Conservation (phyloP, 148 eudicot species). For the Euryodendron excelsum region DNA sequence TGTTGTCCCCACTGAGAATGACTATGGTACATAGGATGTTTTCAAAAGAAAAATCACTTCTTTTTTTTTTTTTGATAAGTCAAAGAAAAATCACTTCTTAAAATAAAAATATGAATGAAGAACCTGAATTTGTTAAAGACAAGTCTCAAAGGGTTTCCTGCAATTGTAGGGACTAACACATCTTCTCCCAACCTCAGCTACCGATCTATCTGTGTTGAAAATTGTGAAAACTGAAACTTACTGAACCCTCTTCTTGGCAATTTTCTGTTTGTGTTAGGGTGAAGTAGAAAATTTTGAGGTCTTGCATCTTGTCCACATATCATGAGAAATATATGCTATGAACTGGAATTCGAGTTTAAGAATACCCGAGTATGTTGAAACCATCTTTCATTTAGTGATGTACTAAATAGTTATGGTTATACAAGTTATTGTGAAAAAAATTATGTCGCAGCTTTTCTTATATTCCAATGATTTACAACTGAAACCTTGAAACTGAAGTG, state of each 20-base stretch:
- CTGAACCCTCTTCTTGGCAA: neutral
- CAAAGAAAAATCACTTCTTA: neutral
- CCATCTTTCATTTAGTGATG: too few species aligned
- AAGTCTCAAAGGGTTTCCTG: neutral
- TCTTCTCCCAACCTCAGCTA: neutral
- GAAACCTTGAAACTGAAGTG: neutral
- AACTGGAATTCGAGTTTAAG: neutral
- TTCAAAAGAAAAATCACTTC: too few species aligned
- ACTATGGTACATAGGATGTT: neutral
- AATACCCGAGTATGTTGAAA: neutral
- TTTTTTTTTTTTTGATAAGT: too few species aligned
- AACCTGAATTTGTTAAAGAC: neutral
- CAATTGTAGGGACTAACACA: neutral
- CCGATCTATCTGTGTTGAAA: constrained; percentile 7
- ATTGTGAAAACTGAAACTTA: neutral
- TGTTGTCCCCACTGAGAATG: neutral
- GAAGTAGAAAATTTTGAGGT: too few species aligned
- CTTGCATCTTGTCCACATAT: neutral
- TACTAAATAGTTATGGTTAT: too few species aligned
- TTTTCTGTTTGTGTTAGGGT: too few species aligned
- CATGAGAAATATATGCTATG: neutral
- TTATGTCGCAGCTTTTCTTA: too few species aligned
- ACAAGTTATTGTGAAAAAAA: neutral
- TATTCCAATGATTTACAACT: neutral
- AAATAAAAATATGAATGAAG: neutral